Conservation (phyloP, 768 basidiomycete genomes). For the Pluteus cervinus region DNA sequence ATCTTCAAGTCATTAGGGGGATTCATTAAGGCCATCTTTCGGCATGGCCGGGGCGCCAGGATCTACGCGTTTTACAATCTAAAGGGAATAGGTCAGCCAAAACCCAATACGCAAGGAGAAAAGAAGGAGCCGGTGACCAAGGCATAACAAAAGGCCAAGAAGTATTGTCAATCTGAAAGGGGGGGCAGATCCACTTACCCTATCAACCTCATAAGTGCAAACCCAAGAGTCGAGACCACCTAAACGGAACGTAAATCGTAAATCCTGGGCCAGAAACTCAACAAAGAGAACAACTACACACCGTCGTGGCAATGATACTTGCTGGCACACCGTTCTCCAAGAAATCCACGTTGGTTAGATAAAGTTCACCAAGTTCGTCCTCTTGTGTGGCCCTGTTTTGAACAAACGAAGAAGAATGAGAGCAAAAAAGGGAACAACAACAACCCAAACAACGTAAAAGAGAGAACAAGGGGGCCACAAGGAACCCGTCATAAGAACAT, state of each 20-base stretch:
- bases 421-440: slow-evolving; percentile 6
- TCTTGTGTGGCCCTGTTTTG: slow-evolving; percentile 78
- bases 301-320: slow-evolving; percentile 82
- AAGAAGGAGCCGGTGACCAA: background rate
- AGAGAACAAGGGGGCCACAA: slow-evolving; percentile 8
- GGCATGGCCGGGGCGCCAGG: no score
- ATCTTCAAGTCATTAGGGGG: no score
- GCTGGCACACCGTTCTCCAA: slow-evolving; percentile 92
- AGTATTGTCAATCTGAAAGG: background rate
- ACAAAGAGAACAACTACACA: slow-evolving; percentile 29
- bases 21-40: no score
- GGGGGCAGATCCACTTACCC: slow-evolving; percentile 43
- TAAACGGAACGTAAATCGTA: slow-evolving; percentile 19
- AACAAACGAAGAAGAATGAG: slow-evolving; percentile 1
- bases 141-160: background rate
- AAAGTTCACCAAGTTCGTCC: slow-evolving; percentile 88
- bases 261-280: slow-evolving; percentile 4
- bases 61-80: no score
- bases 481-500: no score
- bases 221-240: slow-evolving; percentile 87
- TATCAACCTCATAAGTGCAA: slow-evolving; percentile 63
- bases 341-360: slow-evolving; percentile 83
- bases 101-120: background rate
- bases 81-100: background rate
- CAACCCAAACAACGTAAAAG: slow-evolving; percentile 13